Conservation (phyloP, 441 rosid species). For the Flueggea neowawraea region DNA sequence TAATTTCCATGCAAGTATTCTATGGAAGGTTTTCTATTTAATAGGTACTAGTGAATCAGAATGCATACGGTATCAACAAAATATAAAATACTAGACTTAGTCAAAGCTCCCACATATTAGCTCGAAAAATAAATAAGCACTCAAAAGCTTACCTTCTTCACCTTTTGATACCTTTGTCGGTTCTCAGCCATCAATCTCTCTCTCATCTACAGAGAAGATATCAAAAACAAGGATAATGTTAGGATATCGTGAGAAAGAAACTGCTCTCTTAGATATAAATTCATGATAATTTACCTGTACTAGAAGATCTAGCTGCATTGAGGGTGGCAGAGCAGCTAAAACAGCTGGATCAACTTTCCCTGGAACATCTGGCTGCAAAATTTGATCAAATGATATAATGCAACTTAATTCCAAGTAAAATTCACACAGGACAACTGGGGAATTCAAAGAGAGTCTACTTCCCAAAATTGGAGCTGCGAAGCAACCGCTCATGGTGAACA, state of each 20-base stretch:
- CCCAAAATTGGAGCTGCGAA: not conserved
- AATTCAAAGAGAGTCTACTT: not conserved
- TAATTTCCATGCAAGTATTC: not conserved
- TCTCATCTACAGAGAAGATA: slow-evolving; percentile 64
- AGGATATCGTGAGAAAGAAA: slow-evolving; percentile 14
- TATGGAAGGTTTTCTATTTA: not conserved
- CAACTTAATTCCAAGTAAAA: not conserved
- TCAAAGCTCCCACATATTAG: not conserved
- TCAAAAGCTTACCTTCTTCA: slow-evolving; percentile 71
- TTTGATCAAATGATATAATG: not conserved
- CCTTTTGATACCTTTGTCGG: slow-evolving; percentile 93
- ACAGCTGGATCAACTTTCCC: slow-evolving; percentile 87
- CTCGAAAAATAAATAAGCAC: slow-evolving; percentile 3
- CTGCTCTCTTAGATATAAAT: slow-evolving; percentile 7
- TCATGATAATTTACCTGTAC: slow-evolving; percentile 55
- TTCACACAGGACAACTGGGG: not conserved
- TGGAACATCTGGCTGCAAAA: slow-evolving; percentile 63
- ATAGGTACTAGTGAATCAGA: not conserved
- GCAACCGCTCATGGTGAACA: not conserved
- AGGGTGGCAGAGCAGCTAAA: slow-evolving; percentile 94
- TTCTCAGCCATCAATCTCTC: slow-evolving; percentile 98
- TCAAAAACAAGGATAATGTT: slow-evolving; percentile 3
- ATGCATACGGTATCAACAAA: not conserved
- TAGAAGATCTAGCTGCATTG: slow-evolving; percentile 97
- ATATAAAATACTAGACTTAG: not conserved